Evolutionary conservation across 768 basidiomycete genomes (phyloP).

Genomic region (Termitomyces sp.): DNA sequence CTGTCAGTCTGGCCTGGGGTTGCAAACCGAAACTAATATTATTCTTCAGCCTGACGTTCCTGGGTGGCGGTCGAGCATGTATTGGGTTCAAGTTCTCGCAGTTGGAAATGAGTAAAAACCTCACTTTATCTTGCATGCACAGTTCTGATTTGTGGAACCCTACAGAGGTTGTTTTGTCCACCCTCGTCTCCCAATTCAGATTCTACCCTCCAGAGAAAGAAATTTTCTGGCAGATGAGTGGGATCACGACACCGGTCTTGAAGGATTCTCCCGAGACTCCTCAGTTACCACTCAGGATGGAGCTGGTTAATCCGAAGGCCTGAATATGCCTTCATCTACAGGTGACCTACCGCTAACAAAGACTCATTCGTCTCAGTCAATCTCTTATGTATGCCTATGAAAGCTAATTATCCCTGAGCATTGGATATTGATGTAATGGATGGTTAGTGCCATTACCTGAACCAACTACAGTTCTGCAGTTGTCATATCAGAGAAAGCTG

Average conservation of each 20-base stretch:
- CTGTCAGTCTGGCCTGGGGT: neutral
- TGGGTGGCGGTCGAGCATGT: neutral
- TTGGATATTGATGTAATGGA: no score
- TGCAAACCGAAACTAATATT: neutral
- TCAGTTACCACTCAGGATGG: neutral
- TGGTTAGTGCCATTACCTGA: no score
- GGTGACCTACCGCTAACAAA: neutral
- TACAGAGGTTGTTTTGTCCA: constrained; percentile 1
- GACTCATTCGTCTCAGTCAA: no score
- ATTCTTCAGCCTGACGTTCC: neutral
- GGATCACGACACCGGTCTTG: neutral
- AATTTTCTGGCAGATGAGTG: neutral
- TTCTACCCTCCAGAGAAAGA: neutral
- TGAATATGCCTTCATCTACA: neutral
- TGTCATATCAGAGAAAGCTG: no score
- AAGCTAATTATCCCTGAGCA: no score
- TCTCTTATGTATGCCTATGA: no score
- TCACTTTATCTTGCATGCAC: neutral
- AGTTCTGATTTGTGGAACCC: neutral
- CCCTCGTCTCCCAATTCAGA: neutral
- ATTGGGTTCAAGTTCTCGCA: neutral
- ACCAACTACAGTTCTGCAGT: no score
- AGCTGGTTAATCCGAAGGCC: neutral
- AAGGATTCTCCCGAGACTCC: neutral
- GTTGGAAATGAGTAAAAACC: constrained; percentile 1